Evolutionary conservation across 2,329 filamentous ascomycete species (phyloP).

Genomic region (Dichotomopilus funicola): DNA sequence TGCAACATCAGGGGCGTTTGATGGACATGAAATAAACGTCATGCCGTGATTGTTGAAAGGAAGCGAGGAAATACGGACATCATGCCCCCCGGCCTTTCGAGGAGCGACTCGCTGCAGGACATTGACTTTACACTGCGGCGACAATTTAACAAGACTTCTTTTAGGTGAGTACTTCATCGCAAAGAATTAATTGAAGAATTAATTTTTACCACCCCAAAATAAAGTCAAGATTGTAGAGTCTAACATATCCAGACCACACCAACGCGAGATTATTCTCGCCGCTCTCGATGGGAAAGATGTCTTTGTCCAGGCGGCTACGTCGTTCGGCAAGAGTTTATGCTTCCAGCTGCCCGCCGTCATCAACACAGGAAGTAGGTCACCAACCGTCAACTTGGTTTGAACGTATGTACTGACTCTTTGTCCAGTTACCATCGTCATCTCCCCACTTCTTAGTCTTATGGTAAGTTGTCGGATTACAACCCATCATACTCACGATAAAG

Average conservation of each 20-base stretch:
- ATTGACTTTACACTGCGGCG: slow-evolving; percentile 67
- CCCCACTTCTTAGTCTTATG: slow-evolving; percentile 84
- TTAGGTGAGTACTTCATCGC: slow-evolving; percentile 47
- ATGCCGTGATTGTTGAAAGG: not conserved
- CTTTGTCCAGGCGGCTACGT: slow-evolving; percentile 84
- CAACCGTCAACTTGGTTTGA: slow-evolving; percentile 5
- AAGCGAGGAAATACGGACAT: not conserved
- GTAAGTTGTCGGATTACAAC: slow-evolving; percentile 35
- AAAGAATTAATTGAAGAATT: not conserved
- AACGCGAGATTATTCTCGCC: slow-evolving; percentile 80
- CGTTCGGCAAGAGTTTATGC: slow-evolving; percentile 89
- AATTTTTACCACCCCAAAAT: no score
- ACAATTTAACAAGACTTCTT: slow-evolving; percentile 67
- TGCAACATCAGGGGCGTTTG: not conserved
- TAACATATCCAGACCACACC: slow-evolving; percentile 55
- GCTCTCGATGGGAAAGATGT: slow-evolving; percentile 81
- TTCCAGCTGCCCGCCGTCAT: slow-evolving; percentile 88
- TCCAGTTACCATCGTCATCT: slow-evolving; percentile 80
- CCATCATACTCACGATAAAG: not conserved
- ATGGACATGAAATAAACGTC: not conserved
- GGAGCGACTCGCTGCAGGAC: slow-evolving; percentile 50
- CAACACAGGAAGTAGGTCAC: slow-evolving; percentile 64
- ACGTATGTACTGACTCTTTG: not conserved
- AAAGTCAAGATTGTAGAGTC: not conserved
- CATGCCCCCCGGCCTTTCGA: slow-evolving; percentile 32